A percentile compares a stretch with the other conserved stretches of the same genome.
Evolutionary conservation across 2,329 filamentous ascomycete genomes (phyloP).

Genomic region (Paramyrothecium sp.): DNA sequence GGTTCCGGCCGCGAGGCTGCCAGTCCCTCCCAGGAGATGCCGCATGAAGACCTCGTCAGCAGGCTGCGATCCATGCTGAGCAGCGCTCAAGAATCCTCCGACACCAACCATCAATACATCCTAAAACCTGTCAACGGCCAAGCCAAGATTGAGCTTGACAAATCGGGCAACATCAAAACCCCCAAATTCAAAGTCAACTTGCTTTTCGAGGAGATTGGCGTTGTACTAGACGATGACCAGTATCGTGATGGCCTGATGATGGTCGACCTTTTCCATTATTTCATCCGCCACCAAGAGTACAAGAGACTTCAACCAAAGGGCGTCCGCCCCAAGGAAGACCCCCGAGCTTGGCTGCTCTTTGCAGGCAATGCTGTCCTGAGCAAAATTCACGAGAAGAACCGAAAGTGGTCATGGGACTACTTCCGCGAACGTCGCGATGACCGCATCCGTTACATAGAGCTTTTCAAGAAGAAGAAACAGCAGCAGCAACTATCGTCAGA

Average conservation of each 20-base stretch:
- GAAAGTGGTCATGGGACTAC: constrained; percentile 93
- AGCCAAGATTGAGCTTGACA: constrained; percentile 92
- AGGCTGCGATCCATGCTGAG: constrained; percentile 79
- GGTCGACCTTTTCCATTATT: constrained; percentile 97
- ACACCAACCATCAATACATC: constrained; percentile 78
- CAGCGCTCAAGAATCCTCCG: constrained; percentile 57
- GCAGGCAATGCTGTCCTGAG: constrained; percentile 84
- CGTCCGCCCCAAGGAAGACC: constrained; percentile 80
- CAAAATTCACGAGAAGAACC: constrained; percentile 94
- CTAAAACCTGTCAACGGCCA: constrained; percentile 93
- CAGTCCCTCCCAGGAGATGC: constrained; percentile 48
- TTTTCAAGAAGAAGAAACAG: constrained; percentile 93
- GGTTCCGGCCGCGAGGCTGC: constrained; percentile 73
- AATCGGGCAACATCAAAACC: constrained; percentile 74
- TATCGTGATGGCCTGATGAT: constrained; percentile 98
- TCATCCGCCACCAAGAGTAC: constrained; percentile 96
- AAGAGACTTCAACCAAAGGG: constrained; percentile 86
- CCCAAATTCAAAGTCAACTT: constrained; percentile 89
- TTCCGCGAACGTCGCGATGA: constrained; percentile 92
- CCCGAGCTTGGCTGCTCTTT: constrained; percentile 88
- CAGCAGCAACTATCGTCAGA: constrained; percentile 67
- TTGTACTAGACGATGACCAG: constrained; percentile 96
- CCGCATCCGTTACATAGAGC: constrained; percentile 80
- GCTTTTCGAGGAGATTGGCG: constrained; percentile 94
- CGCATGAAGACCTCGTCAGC: constrained; percentile 74